Base-by-base conservation (phyloP, 768 basidiomycete species). In the Ramaria rubella region DNA sequence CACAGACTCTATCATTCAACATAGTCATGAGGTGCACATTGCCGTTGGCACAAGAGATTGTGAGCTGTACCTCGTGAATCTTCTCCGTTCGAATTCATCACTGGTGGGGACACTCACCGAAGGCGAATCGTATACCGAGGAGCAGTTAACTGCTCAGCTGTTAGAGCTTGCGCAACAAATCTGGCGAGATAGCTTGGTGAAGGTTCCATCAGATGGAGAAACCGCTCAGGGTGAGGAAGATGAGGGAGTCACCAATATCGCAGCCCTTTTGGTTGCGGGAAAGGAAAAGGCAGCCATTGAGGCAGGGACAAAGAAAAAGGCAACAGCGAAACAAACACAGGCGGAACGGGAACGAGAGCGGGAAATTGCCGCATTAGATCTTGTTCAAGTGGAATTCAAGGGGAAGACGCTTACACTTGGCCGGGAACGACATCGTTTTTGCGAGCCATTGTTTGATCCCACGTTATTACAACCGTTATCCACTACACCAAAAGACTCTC, bases 221-320 rank as follows among this genome's bases (percentile, higher is more conserved):
- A 83, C 81, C 2, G 80, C 78, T 60, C 30, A 73, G 60, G 51
- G 72, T 33, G 73, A 73, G 15, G 90, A 90, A 59, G 90, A 92
- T 55, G 92, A 93, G 60, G 93, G 90, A 3, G 74, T 91, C 24
- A 90, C 88, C 17, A 90, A 95, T 67, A 91, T 94, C 57, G 93
- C 93, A 5, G 90, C 94, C 7, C 83, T 90, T 45, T 76, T 95
- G 43, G 88, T 92, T 30, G 89, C 90, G 7, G 93, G 93, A n/a
- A 89, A 87, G 65, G 93, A 94, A 70, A 83, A 86, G 61, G 88
- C 90, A 0, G 81, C 94, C 31, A 93, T 94, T 59, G 90, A 93
- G 68, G 83, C 81, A 59, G 86, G 83, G 19, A 86, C 85, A 73
- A 90, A 87, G 72, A 87, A 86, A 66, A 85, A 85, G 61, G 78